Evolutionary conservation across 2,329 filamentous ascomycete species (phyloP).

Genomic region (Colletotrichum coccodes): DNA sequence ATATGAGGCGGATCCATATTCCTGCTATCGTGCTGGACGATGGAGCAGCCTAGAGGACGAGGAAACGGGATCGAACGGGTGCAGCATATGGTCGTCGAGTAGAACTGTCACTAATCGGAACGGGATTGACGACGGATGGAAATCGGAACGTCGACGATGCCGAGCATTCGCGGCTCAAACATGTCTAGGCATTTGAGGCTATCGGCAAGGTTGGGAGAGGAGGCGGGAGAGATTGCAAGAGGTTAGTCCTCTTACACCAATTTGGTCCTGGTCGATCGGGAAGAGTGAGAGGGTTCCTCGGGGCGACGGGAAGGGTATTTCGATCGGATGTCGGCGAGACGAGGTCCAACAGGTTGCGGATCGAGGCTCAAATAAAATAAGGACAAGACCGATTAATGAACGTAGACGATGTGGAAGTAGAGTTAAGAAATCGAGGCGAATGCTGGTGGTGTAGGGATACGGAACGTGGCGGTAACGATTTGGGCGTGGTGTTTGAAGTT

Average conservation of each 20-base stretch:
- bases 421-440: background rate
- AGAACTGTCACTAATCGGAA: conserved; percentile 17
- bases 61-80: conserved; percentile 17
- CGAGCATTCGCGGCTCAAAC: conserved; percentile 40
- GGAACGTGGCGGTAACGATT: conserved; percentile 37
- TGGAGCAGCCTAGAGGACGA: conserved; percentile 35
- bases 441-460: conserved; percentile 31
- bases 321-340: background rate
- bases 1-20: conserved; percentile 71
- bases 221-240: background rate
- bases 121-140: conserved; percentile 4
- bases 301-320: background rate
- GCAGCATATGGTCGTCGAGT: conserved; percentile 23
- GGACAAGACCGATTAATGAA: background rate
- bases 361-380: background rate
- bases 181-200: conserved; percentile 44
- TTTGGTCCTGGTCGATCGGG: background rate
- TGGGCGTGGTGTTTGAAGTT: conserved; percentile 42
- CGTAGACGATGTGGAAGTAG: background rate
- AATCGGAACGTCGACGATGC: conserved; percentile 36
- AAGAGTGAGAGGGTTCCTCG: background rate
- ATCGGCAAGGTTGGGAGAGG: background rate
- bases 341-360: background rate
- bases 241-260: background rate
- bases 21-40: conserved; percentile 35